Conservation (phyloP, 441 rosid genomes). For the Iberis amara region DNA sequence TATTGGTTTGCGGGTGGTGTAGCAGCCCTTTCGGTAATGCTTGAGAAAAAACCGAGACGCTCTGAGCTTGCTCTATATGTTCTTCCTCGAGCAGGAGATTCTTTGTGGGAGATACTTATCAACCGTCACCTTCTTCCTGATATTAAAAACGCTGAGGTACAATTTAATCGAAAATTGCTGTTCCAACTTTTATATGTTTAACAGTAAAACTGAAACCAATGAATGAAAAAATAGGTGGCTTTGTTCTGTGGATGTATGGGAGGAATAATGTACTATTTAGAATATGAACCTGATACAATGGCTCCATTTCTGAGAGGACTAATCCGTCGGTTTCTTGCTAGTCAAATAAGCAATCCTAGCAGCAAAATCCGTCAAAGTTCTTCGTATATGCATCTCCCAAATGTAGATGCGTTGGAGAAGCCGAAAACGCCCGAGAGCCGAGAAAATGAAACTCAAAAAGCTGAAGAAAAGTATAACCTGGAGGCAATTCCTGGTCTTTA, state of each 20-base stretch:
- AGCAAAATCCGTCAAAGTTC: slow-evolving; percentile 49
- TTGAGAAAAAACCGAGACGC: slow-evolving; percentile 91
- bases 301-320: slow-evolving; percentile 87
- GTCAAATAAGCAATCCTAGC: slow-evolving; percentile 83
- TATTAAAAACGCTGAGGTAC: slow-evolving; percentile 89
- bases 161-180: not conserved
- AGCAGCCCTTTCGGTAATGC: slow-evolving; percentile 79
- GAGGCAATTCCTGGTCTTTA: slow-evolving; percentile 91
- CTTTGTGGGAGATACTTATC: slow-evolving; percentile 88
- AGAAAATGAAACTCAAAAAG: slow-evolving; percentile 44
- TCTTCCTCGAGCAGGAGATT: slow-evolving; percentile 96
- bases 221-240: slow-evolving; percentile 57
- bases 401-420: slow-evolving; percentile 57
- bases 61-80: slow-evolving; percentile 93
- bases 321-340: slow-evolving; percentile 88
- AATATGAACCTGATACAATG: slow-evolving; percentile 92
- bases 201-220: not conserved
- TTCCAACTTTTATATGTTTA: not conserved
- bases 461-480: slow-evolving; percentile 68
- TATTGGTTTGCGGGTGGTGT: slow-evolving; percentile 90
- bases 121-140: slow-evolving; percentile 83
- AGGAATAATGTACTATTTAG: slow-evolving; percentile 93
- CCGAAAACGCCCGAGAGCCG: slow-evolving; percentile 48
- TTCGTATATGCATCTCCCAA: slow-evolving; percentile 62
- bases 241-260: slow-evolving; percentile 96